Evolutionary conservation across 768 basidiomycete genomes (phyloP).

Genomic region (Panellus pusillus): DNA sequence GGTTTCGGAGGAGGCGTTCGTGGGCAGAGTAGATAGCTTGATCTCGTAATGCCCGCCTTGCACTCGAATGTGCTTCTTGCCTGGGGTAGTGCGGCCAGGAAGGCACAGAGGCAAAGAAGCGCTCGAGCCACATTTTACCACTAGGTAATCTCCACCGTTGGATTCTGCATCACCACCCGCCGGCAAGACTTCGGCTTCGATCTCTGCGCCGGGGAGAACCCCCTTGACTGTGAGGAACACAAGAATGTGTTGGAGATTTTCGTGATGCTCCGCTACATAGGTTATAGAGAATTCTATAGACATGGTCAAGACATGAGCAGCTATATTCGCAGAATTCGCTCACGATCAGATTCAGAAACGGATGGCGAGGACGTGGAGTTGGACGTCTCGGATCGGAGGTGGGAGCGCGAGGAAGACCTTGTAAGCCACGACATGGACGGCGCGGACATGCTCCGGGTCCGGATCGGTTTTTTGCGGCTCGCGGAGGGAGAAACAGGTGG

Average conservation of each 20-base stretch:
- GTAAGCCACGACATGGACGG: conserved; percentile 61
- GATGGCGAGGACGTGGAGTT: conserved; percentile 17
- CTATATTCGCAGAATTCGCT: background rate
- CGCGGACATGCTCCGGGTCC: conserved; percentile 58
- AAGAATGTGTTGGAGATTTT: conserved; percentile 77
- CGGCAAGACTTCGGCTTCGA: conserved; percentile 68
- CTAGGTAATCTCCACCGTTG: conserved; percentile 52
- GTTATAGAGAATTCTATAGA: conserved; percentile 41
- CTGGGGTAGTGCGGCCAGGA: conserved; percentile 56
- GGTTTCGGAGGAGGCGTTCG: conserved; percentile 25
- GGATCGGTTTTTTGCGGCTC: conserved; percentile 33
- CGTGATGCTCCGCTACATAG: conserved; percentile 77
- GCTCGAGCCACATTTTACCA: conserved; percentile 60
- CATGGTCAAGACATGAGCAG: conserved; percentile 2
- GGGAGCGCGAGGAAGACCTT: conserved; percentile 33
- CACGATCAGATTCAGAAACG: conserved; percentile 23
- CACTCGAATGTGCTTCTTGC: conserved; percentile 57
- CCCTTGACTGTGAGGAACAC: conserved; percentile 67
- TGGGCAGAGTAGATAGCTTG: conserved; percentile 51
- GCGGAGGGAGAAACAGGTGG: conserved; percentile 14
- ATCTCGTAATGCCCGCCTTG: conserved; percentile 69
- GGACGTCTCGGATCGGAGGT: conserved; percentile 22
- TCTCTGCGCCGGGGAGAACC: conserved; percentile 45
- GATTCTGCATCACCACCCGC: conserved; percentile 38
- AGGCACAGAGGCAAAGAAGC: conserved; percentile 59